Conservation (phyloP, 805 yeast genomes). For the Cyberlindnera xylosilytica region DNA sequence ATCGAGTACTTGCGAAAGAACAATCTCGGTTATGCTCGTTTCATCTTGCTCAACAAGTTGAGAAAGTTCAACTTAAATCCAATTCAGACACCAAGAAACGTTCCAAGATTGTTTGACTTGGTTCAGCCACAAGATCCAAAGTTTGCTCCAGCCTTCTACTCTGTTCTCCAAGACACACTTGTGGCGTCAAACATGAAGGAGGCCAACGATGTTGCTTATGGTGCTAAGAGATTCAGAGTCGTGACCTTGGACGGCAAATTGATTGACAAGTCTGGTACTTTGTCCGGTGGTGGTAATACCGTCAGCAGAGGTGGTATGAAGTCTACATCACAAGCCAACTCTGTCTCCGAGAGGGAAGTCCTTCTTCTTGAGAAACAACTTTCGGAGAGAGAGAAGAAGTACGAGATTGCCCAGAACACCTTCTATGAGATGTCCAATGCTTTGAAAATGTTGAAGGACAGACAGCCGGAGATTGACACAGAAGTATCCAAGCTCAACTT, state of each 20-base stretch:
- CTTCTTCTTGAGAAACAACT: conserved; percentile 50
- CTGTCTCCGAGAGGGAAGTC: conserved; percentile 56
- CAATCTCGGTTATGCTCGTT: conserved; percentile 84
- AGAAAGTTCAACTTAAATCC: conserved; percentile 55
- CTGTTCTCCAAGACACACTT: conserved; percentile 80
- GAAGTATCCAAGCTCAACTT: conserved; percentile 54
- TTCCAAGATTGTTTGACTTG: conserved; percentile 82
- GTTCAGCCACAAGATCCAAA: conserved; percentile 62
- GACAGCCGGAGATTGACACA: conserved; percentile 66
- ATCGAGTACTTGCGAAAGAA: conserved; percentile 80
- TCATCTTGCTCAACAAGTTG: conserved; percentile 75
- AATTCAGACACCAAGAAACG: conserved; percentile 69
- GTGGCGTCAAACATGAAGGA: conserved; percentile 76
- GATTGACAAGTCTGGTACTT: conserved; percentile 90
- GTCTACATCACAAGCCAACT: conserved; percentile 34
- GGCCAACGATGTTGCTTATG: conserved; percentile 88
- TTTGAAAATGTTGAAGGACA: conserved; percentile 54
- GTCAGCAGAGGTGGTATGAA: conserved; percentile 77
- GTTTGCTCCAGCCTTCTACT: conserved; percentile 85
- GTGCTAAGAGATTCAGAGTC: conserved; percentile 75
- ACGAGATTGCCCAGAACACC: conserved; percentile 46
- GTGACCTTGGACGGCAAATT: conserved; percentile 91
- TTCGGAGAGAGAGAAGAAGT: conserved; percentile 49
- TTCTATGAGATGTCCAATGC: conserved; percentile 58
- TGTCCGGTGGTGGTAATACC: conserved; percentile 92